Base-by-base conservation (phyloP, 2,329 filamentous ascomycete species). In the Sporothrix schenckii region DNA sequence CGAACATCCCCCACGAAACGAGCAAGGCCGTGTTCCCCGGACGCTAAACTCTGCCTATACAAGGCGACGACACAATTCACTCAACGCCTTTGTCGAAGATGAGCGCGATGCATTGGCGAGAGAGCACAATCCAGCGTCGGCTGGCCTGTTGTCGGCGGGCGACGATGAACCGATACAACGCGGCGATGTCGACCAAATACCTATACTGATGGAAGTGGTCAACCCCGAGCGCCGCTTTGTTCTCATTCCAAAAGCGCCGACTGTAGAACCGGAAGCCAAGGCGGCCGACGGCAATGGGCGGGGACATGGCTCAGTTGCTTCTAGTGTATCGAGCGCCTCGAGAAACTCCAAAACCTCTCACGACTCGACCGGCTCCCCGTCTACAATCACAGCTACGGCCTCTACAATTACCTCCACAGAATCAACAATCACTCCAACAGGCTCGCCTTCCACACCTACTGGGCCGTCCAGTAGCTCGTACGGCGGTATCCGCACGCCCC, bases 31-130 rank as follows among this genome's bases (percentile, higher is more conserved):
- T 66, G 34, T 58, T 9, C 66, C 66, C 4, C 27, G 49, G 2
- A 4, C 63, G n/a, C 63, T 52, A 16, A 19, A 5, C 54, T 19
- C 19, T 14, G 34, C 24, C 41, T 52, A 69, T 54, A 68, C 53
- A 14, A 60, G 66, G 24, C 63, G 65, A 16, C 72, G 70, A 5
- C 58, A 73, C 52, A 84, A 82, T 76, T 88, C 90, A 6, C 90
- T 90, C 1, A 82, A 83, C 21, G 89, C 91, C 4, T 88, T 79
- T 49, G 89, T 90, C 63, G 91, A 94, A 77, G 91, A 93, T 76
- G 91, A 92, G 77, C 80, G 77, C 19, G 83, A 82, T 16, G 87
- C 90, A 9, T 79, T 92, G 50, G 85, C 85, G 6, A 87, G 84
- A 77, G 91, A 93, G 76, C 79, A 86, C 75, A 82, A 83, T 30